Base-by-base conservation (phyloP, 2,329 filamentous ascomycete species). In the Fusarium incarnatum region DNA sequence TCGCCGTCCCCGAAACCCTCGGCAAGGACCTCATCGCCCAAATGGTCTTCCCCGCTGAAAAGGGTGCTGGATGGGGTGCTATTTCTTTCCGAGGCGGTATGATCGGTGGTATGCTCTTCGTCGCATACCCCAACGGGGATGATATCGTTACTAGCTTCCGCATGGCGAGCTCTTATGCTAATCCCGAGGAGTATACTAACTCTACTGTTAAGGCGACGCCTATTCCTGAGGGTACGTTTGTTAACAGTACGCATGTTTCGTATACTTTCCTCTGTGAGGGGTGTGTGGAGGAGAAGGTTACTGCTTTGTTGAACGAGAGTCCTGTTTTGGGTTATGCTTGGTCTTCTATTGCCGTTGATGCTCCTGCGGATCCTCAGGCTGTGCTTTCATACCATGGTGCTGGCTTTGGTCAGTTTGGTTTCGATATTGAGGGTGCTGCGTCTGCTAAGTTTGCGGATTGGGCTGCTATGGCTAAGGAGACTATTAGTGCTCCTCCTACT, bases 21-120 rank as follows among this genome's bases (percentile, higher is more conserved):
- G 80, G 77, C 2, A 81, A 81, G 13, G 87, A 89, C 75, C 83
- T 88, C 68, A 86, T 89, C 63, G 84, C 83, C 10, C 84, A 88
- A 72, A 80, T 89, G 46, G 82, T 86, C 3, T 76, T 76, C 2
- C 81, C 81, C 2, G 68, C 79, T n/a, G 77, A 71, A 8, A 79
- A 83, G 58, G 59, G 28, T 2, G 66, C 60, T 12, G 80, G 79
- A 5, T 88, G 84, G 81, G 83, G 81, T 50, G 85, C 83, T 61
- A 79, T 86, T 25, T 83, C 81, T 22, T 76, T 86, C 30, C 80
- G 81, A 11, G 82, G 83, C 6, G 73, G 76, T 27, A 87, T 87
- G 86, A 69, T 81, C 34, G 79, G 79, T 44, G 80, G 83, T 41
- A 79, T 87, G 10, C 78, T 88, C 34, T 75, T 87, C 16, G 78